Base-by-base conservation (phyloP, 768 basidiomycete genomes). In the Leccinum variicolor region DNA sequence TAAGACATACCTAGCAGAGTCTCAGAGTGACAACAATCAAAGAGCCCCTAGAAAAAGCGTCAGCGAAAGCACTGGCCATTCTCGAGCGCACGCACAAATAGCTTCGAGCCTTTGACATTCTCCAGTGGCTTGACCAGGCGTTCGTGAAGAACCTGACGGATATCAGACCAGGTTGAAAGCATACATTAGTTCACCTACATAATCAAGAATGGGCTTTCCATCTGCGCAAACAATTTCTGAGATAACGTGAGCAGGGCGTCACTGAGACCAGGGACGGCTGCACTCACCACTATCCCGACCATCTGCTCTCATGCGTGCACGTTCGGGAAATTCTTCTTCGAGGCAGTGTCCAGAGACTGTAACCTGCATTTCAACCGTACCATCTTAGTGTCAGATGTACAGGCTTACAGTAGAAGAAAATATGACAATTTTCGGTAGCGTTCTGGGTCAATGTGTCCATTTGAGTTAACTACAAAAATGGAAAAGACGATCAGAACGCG, bases 361-460 rank as follows among this genome's bases (percentile, higher is more conserved):
- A 19, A 9, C 9, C n/a, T 11, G 26, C 10, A 17, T 13, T 29
- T 49, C 28, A 14, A 41, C 9, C 9, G 14, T 49, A 28, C 17
- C 5, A 13, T 19, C 2, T 9, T 29, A 2, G 19, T 14, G 3
- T 15, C 3, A 29, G 28, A 41, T 2, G 3, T 9, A 11, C 25
- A 21, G 5, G 28, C 79, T 34, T 60, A 84, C 84, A 86, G 43
- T 83, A 82, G 61, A 86, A 82, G 52, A 83, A 77, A 60, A 82
- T 80, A 3, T 69, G 76, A 52, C 82, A 82, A 0, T 78, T 76
- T 1, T 77, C 69, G 15, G 71, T 61, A 4, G 79, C 76, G 34
- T 74, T 77, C 3, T 65, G 59, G 0, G 80, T 79, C 8, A 86
- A 66, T 3, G 66, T 68, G 5, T 74, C 61, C 31, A 84, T 80